Percentiles rank a stretch among this genome's conserved stretches.
Evolutionary conservation across 768 basidiomycete species (phyloP).

Genomic region (Kondoa malvinella): DNA sequence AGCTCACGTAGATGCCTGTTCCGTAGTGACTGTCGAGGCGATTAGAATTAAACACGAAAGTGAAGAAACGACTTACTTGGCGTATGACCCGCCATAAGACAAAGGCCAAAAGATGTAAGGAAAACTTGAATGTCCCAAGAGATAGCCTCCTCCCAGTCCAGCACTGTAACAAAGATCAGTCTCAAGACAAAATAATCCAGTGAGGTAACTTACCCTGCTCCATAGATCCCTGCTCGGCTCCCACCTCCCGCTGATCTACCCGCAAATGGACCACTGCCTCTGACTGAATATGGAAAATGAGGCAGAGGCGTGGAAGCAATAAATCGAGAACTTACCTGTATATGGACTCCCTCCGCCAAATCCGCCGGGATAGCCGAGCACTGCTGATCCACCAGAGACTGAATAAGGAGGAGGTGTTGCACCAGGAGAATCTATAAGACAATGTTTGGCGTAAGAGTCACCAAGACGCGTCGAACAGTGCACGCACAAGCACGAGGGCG

Average conservation of each 20-base stretch:
- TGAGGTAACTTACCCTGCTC: too few relatives aligned
- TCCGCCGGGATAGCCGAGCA: background rate
- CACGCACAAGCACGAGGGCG: background rate
- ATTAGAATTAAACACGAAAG: too few relatives aligned
- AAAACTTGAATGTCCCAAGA: constrained; percentile 10
- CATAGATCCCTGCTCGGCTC: background rate
- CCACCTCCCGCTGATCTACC: background rate
- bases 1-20: too few relatives aligned
- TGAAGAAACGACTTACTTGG: background rate
- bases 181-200: background rate
- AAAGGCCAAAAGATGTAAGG: constrained; percentile 7
- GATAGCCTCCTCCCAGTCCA: constrained; percentile 4
- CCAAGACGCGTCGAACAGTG: background rate
- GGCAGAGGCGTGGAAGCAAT: background rate
- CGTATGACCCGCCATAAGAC: background rate
- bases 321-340: background rate
- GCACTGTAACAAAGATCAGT: background rate
- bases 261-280: background rate
- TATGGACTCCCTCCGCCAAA: background rate
- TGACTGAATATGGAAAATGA: background rate
- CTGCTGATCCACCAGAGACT: background rate
- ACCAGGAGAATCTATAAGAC: background rate
- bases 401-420: background rate
- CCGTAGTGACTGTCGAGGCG: background rate
- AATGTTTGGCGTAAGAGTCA: background rate